Conservation (phyloP, 139 green algal species). For the Chlorella ohadii region DNA sequence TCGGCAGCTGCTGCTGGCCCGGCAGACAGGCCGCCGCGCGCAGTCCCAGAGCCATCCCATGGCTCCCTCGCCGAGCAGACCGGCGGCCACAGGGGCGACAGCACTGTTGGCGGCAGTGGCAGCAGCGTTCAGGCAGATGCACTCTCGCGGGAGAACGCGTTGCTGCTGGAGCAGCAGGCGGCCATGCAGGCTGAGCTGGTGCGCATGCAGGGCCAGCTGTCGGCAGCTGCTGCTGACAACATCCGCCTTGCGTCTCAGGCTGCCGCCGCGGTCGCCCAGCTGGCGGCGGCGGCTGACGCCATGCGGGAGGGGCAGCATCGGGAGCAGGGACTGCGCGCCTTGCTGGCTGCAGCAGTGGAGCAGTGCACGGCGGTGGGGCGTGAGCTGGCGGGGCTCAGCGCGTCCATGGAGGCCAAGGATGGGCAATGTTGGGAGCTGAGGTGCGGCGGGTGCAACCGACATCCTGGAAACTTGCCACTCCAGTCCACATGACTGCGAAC, state of each 20-base stretch:
- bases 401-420: not conserved
- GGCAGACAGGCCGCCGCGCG: too few species aligned
- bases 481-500: too few species aligned
- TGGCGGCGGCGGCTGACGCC: conserved; percentile 9
- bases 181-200: conserved; percentile 12
- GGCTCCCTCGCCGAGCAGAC: too few species aligned
- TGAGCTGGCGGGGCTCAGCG: conserved; percentile 24
- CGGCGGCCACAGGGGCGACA: too few species aligned
- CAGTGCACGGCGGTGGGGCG: conserved; percentile 34
- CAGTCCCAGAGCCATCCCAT: too few species aligned
- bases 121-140: not conserved
- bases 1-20: too few species aligned
- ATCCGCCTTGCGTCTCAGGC: conserved; percentile 4
- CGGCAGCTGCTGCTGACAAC: conserved; percentile 24
- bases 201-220: conserved; percentile 28
- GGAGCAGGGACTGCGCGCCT: conserved; percentile 8
- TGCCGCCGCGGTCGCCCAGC: conserved; percentile 13
- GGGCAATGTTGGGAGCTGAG: conserved; percentile 26
- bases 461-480: too few species aligned
- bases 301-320: not conserved
- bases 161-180: conserved; percentile 16
- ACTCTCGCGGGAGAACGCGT: conserved; percentile 11
- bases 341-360: conserved; percentile 20
- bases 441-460: too few species aligned
- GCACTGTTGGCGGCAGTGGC: too few species aligned